Percentiles rank a stretch among this genome's conserved stretches.
Evolutionary conservation across 768 basidiomycete genomes (phyloP).

Genomic region (Mycena latifolia): DNA sequence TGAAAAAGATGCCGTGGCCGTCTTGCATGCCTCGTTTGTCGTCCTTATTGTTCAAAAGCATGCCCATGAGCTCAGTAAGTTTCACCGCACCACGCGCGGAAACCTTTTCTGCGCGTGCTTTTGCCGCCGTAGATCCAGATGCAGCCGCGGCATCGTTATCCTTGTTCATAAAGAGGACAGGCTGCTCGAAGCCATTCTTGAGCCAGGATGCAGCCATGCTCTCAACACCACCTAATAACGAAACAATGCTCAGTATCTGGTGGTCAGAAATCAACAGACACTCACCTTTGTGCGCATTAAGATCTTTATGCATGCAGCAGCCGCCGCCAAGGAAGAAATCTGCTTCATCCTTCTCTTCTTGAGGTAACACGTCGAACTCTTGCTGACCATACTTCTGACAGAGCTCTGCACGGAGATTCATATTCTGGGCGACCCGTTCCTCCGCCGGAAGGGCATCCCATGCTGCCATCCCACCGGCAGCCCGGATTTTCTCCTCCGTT

Average conservation of each 20-base stretch:
- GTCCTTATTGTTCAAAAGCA: slow-evolving; percentile 47
- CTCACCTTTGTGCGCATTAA: slow-evolving; percentile 41
- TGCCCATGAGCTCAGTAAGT: slow-evolving; percentile 26
- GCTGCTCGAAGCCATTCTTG: slow-evolving; percentile 24
- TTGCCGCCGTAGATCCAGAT: neutral
- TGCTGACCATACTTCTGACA: slow-evolving; percentile 28
- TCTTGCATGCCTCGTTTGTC: slow-evolving; percentile 49
- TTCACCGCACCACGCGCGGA: slow-evolving; percentile 37
- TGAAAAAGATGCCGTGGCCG: slow-evolving; percentile 32
- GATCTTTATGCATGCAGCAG: slow-evolving; percentile 46
- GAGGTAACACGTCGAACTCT: slow-evolving; percentile 21
- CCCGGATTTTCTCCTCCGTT: neutral
- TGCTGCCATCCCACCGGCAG: neutral
- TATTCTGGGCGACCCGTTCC: neutral
- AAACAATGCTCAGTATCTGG: slow-evolving; percentile 7
- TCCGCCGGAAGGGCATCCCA: slow-evolving; percentile 19
- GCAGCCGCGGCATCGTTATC: slow-evolving; percentile 38
- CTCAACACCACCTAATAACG: slow-evolving; percentile 27
- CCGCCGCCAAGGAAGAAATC: slow-evolving; percentile 39
- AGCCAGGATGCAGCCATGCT: slow-evolving; percentile 31
- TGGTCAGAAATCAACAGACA: neutral
- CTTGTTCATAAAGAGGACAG: slow-evolving; percentile 38
- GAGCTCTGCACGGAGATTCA: neutral
- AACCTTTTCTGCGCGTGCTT: slow-evolving; percentile 23
- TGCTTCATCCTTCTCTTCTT: slow-evolving; percentile 24